A percentile compares a stretch with the other conserved stretches of the same genome.
These are phyloP conservation scores for Cunninghamia lanceolata DNA, from an alignment of 75 land plant genomes.

Conservation along the genomic window DNA sequence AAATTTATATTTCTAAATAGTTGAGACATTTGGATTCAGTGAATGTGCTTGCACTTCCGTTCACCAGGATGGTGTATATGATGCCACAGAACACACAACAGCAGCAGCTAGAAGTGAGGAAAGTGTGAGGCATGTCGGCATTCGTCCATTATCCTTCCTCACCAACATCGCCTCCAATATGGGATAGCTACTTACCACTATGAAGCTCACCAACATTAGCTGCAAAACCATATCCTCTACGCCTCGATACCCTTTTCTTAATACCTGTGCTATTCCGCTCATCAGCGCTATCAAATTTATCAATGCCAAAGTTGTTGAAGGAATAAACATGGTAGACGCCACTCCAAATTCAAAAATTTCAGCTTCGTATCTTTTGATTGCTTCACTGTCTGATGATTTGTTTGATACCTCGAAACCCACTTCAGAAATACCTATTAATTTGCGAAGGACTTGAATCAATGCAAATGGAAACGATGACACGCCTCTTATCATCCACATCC, in stretches of 20 bases:
- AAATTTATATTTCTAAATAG: too few species aligned
- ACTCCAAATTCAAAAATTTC: too few species aligned
- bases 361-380: too few species aligned
- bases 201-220: too few species aligned
- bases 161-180: slow-evolving; percentile 39
- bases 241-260: not conserved
- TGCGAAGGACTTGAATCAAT: not conserved
- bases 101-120: not conserved
- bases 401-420: too few species aligned
- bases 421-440: slow-evolving; percentile 14
- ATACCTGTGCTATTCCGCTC: not conserved
- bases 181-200: slow-evolving; percentile 23
- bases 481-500: slow-evolving; percentile 22
- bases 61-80: too few species aligned
- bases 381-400: too few species aligned
- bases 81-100: not conserved
- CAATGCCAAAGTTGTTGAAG: slow-evolving; percentile 12
- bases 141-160: slow-evolving; percentile 39
- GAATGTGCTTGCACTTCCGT: too few species aligned
- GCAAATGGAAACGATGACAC: slow-evolving; percentile 10
- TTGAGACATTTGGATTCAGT: too few species aligned
- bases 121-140: slow-evolving; percentile 27
- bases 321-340: slow-evolving; percentile 19
- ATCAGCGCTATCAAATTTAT: slow-evolving; percentile 6
- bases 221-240: slow-evolving; percentile 15